These are phyloP conservation scores for Zalaria obscura DNA, from an alignment of 2,329 filamentous ascomycete genomes.

Conservation along the genomic window DNA sequence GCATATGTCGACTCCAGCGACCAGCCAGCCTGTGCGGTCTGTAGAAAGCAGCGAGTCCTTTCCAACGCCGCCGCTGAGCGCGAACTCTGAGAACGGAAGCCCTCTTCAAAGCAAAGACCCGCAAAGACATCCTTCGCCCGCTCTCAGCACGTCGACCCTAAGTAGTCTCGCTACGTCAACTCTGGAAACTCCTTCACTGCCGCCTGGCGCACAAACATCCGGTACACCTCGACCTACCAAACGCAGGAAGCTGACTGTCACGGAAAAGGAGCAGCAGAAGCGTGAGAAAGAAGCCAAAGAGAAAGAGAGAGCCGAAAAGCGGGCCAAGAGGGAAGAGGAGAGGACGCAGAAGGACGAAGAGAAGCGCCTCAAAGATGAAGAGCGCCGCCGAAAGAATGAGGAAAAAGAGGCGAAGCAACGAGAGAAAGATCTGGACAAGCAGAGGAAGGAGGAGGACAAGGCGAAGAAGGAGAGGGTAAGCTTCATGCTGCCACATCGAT, in stretches of 20 bases:
- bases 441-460: conserved; percentile 25
- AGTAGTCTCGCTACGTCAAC: conserved; percentile 13
- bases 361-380: conserved; percentile 13
- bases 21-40: not conserved
- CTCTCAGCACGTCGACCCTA: conserved; percentile 17
- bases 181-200: conserved; percentile 1
- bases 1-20: not conserved
- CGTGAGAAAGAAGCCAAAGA: conserved; percentile 24
- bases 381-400: conserved; percentile 24
- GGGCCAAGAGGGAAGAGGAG: conserved; percentile 14
- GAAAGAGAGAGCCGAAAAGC: conserved; percentile 16
- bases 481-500: not conserved
- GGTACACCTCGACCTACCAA: conserved; percentile 20
- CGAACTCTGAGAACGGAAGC: conserved; percentile 1
- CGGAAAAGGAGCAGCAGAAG: conserved; percentile 26
- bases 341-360: conserved; percentile 16
- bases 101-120: not conserved
- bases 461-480: conserved; percentile 24
- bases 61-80: conserved; percentile 7
- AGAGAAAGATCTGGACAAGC: conserved; percentile 33
- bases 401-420: conserved; percentile 26
- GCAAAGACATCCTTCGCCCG: conserved; percentile 12
- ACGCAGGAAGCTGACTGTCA: conserved; percentile 25
- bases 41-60: not conserved
- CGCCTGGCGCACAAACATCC: not conserved